Conservation (phyloP, 2,329 filamentous ascomycete species). For the Eurotiales sp. region DNA sequence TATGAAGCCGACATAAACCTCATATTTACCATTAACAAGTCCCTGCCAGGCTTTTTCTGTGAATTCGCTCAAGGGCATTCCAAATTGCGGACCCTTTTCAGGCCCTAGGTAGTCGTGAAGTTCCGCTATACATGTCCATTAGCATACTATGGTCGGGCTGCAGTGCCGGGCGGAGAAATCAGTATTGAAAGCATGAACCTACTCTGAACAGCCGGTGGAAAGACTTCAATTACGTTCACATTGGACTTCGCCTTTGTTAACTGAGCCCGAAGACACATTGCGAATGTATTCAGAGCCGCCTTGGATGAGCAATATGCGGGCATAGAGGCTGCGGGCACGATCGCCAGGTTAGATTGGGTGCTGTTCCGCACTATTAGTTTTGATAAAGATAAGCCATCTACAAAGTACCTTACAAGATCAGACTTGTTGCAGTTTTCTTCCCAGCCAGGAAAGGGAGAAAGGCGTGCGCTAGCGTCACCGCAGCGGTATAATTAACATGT, state of each 20-base stretch:
- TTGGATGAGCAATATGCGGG: constrained; percentile 50
- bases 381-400: too few relatives aligned
- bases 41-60: constrained; percentile 48
- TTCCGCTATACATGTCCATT: constrained; percentile 32
- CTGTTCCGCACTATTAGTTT: too few relatives aligned
- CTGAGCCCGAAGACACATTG: constrained; percentile 51
- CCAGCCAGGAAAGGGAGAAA: background rate
- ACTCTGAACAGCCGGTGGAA: constrained; percentile 53
- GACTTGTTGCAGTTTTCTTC: background rate
- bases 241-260: constrained; percentile 45
- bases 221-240: constrained; percentile 54
- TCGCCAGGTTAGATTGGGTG: background rate
- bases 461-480: background rate
- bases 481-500: constrained; percentile 31
- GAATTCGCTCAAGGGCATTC: constrained; percentile 54
- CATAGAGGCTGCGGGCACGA: background rate
- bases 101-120: constrained; percentile 53
- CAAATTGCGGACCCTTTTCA: constrained; percentile 46
- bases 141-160: too few relatives aligned
- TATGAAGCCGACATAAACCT: background rate
- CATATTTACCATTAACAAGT: background rate
- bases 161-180: too few relatives aligned
- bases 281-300: constrained; percentile 53
- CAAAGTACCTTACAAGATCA: background rate
- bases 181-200: background rate